Base-by-base conservation (phyloP, 345 rosid genomes). In the Corchorus capsularis region DNA sequence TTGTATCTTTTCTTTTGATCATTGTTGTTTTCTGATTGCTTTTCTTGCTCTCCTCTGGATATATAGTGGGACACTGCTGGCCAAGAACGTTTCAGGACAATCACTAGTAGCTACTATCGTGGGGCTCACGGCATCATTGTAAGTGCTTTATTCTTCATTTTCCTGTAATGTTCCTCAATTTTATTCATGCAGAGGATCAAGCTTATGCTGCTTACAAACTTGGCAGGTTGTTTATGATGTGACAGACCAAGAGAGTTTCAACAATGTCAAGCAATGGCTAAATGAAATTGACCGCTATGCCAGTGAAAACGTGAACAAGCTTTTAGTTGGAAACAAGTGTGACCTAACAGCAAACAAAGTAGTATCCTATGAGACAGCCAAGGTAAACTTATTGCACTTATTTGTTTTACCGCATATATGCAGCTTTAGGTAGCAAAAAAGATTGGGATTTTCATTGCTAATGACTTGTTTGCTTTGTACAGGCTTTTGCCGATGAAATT, bases 1-100 rank as follows among this genome's bases (percentile, higher is more conserved):
- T 16, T 49, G 22, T 35, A 68, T 32, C 57, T 69, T 69, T 27
- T 69, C 14, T 16, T 22, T 54, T 69, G 22, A 54, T 35, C 35
- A 56, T 65, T 37, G 22, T 72, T 50, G 12, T 11, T 41, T 69
- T 59, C 16, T 69, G 65, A 62, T 66, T 52, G 37, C 34, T 10
- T 16, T 63, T 49, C 63, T 27, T 63, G 43, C 66, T 60, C 74
- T n/a, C 64, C 60, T 59, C 70, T 84, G 46, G 50, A 35, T 57
- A 46, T 81, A 71, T 75, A 91, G 93, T 91, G 93, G 95, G 95
- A 91, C 79, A 91, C 95, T 79, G 95, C 95, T 62, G 95, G 95
- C 68, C 95, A 91, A 82, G 95, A 91, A 77, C 91, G 95, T 22
- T 91, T 91, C 54, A 79, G 95, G 84, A 91, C 95, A 57, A 91